Evolutionary conservation across 169 alveolate species (phyloP), one percentile per base, ranked within the genome.

Genomic region (Cryptosporidium felis): DNA sequence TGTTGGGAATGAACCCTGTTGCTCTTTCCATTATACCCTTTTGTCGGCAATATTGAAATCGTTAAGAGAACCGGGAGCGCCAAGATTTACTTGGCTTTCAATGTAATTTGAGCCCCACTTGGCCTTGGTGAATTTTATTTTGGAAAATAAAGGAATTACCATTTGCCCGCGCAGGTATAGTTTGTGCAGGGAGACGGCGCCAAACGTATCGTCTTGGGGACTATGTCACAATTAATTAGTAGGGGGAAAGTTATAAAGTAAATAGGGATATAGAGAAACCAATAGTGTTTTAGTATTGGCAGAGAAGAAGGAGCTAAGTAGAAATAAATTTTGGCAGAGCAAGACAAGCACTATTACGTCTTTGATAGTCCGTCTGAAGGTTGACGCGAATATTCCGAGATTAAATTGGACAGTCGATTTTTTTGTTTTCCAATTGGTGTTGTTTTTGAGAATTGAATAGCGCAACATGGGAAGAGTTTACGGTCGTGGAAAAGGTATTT

Each of bases 401-500:
- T 56, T 12, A 56, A 56, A 26, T 30, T 26, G 63, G 63, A 56
- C 26, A 30, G n/a, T 12, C 32, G 10, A 56, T 10, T 41, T 21
- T 23, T 42, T 21, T 62, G 80, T 18, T 51, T 26, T 42, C 51
- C n/a, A 42, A 28, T 62, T 34, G 21, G 26, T 6, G 8, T 40
- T 62, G 12, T 38, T 62, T 12, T 36, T 61, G 26, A 16, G 34
- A 18, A 56, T 28, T 56, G 32, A 56, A 10, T 56, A 30, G 32
- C 21, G 40, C 8, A 56, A 53, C 3, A 74, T 74, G 85, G 85
- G 85, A 53, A 49, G 85, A 74, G 85, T 74, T 74, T 74, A 74
- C 59, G 85, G 85, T 18, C 85, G 85, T 53, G 85, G 85, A 12
- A 74, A 74, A 23, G 85, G 85, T 74, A 74, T 74, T 36, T 74